phyloP scores from a whole-genome alignment of 2,329 filamentous ascomycete species.

The Aspergillus neotritici region DNA sequence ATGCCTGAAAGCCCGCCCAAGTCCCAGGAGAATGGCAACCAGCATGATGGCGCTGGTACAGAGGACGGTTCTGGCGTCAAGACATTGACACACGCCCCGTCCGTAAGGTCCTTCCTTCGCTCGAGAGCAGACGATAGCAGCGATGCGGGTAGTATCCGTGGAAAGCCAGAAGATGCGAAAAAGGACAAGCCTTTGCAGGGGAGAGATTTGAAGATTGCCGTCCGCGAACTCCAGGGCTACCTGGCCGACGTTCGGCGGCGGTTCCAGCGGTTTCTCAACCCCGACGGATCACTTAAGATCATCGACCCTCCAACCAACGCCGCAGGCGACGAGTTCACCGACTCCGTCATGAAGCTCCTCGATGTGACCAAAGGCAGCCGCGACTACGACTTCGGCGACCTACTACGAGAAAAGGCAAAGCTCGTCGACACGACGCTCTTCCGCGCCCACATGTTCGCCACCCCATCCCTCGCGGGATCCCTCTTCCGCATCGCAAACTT shows the following conservation, averaged over 20 bases:
- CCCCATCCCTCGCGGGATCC: constrained; percentile 75
- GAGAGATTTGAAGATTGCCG: constrained; percentile 75
- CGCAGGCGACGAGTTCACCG: constrained; percentile 37
- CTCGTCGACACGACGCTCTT: constrained; percentile 93
- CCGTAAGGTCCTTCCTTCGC: constrained; percentile 35
- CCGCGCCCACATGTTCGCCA: constrained; percentile 88
- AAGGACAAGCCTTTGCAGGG: constrained; percentile 51
- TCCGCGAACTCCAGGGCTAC: constrained; percentile 78
- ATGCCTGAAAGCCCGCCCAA: constrained; percentile 20
- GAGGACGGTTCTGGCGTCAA: constrained; percentile 24
- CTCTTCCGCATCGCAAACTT: constrained; percentile 96
- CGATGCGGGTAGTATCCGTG: constrained; percentile 36
- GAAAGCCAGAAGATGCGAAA: constrained; percentile 25
- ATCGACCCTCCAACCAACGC: constrained; percentile 26
- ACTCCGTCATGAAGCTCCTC: constrained; percentile 43
- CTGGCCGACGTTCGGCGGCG: constrained; percentile 74
- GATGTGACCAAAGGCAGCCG: constrained; percentile 47
- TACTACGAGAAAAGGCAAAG: constrained; percentile 69
- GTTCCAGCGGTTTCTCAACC: constrained; percentile 56
- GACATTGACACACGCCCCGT: constrained; percentile 30
- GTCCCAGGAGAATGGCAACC: constrained; percentile 23
- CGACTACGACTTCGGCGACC: constrained; percentile 58
- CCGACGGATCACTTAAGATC: constrained; percentile 48
- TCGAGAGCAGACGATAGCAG: constrained; percentile 33
- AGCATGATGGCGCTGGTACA: constrained; percentile 19